Evolutionary conservation across 257 asterid genomes (phyloP).

Genomic region (Craterostigma plantagineum): DNA sequence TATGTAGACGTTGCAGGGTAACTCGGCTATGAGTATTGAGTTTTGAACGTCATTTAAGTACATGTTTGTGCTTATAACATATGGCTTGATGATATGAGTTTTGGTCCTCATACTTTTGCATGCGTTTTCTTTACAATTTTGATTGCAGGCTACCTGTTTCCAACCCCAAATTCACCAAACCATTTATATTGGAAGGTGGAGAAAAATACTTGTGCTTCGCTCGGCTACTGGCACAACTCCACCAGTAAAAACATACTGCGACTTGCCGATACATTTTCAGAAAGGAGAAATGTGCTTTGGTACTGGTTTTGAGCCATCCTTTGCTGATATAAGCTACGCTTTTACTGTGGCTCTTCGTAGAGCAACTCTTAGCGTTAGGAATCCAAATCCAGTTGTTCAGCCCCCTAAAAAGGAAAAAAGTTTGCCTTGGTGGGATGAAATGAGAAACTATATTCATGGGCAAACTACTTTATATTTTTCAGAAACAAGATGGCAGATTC

Average conservation of each 20-base stretch:
- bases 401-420: slow-evolving; percentile 93
- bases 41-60: too few relatives aligned
- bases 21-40: too few relatives aligned
- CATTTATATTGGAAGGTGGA: slow-evolving; percentile 88
- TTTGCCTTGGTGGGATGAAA: slow-evolving; percentile 99
- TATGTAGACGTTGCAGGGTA: too few relatives aligned
- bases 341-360: slow-evolving; percentile 96
- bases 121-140: slow-evolving; percentile 7
- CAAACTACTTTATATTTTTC: slow-evolving; percentile 55
- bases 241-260: slow-evolving; percentile 84
- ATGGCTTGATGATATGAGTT: slow-evolving; percentile 7
- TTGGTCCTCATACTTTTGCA: slow-evolving; percentile 1
- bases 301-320: slow-evolving; percentile 77
- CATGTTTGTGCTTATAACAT: not conserved
- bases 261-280: slow-evolving; percentile 87
- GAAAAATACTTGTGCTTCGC: slow-evolving; percentile 79
- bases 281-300: slow-evolving; percentile 90
- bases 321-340: slow-evolving; percentile 86
- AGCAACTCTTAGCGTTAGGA: slow-evolving; percentile 84
- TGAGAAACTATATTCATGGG: slow-evolving; percentile 98
- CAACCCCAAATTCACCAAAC: slow-evolving; percentile 89
- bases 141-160: slow-evolving; percentile 86
- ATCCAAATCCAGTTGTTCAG: slow-evolving; percentile 66
- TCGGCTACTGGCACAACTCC: slow-evolving; percentile 99
- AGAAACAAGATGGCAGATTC: slow-evolving; percentile 75